Conservation (phyloP, 1,284 basidiomycete genomes). For the Pholiota adiposa region DNA sequence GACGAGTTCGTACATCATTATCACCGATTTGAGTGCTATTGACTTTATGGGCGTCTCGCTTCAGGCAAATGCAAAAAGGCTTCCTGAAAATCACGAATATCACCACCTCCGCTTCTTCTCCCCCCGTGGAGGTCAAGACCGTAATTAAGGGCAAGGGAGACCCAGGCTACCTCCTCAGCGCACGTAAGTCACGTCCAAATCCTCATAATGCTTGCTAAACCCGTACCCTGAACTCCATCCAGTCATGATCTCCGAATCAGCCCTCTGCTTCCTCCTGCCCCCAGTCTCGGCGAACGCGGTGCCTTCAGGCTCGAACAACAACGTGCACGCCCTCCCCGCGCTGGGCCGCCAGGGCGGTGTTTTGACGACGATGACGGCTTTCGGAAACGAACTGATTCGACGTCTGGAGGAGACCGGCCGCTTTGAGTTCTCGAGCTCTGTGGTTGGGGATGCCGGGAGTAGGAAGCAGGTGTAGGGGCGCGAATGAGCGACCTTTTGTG, state of each 20-base stretch:
- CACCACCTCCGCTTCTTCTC: constrained; percentile 38
- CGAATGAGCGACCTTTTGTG: no score
- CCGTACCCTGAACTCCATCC: background rate
- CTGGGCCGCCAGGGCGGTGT: constrained; percentile 72
- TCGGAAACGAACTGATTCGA: constrained; percentile 73
- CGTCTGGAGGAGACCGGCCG: constrained; percentile 60
- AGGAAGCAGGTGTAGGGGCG: constrained; percentile 6
- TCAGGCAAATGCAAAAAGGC: constrained; percentile 60
- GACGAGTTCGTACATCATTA: constrained; percentile 47
- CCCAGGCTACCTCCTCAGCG: constrained; percentile 76
- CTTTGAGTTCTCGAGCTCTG: constrained; percentile 58
- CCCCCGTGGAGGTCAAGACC: constrained; percentile 61
- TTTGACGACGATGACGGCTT: constrained; percentile 77
- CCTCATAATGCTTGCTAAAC: background rate
- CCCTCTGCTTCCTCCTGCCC: constrained; percentile 66
- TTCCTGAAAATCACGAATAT: constrained; percentile 54
- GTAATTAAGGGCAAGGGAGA: constrained; percentile 72
- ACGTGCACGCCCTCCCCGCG: constrained; percentile 46
- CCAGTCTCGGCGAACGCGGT: constrained; percentile 33
- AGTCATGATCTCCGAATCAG: constrained; percentile 82
- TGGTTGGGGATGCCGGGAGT: constrained; percentile 30
- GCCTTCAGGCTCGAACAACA: constrained; percentile 16
- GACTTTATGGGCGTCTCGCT: background rate
- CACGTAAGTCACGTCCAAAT: constrained; percentile 44
- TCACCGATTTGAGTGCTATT: background rate